Conservation (phyloP, 345 rosid genomes). For the Jatropha curcas region DNA sequence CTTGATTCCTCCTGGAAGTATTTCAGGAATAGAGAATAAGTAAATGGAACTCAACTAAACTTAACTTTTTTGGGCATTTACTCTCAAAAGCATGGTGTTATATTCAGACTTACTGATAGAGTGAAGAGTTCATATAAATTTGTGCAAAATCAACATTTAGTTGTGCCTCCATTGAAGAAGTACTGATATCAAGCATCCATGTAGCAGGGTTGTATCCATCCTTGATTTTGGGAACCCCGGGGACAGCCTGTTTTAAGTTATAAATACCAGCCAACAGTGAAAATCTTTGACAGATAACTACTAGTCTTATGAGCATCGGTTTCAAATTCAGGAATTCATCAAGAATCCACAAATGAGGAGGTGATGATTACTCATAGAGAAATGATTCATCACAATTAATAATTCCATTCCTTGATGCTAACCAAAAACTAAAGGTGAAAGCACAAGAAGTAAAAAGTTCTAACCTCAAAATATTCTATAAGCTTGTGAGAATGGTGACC, state of each 20-base stretch:
- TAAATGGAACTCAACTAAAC: neutral
- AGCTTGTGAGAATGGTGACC: constrained; percentile 80
- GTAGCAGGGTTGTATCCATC: constrained; percentile 88
- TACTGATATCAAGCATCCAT: constrained; percentile 88
- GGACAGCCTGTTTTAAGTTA: constrained; percentile 49
- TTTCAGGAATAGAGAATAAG: neutral
- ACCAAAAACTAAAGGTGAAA: neutral
- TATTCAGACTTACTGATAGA: constrained; percentile 51
- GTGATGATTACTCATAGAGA: neutral
- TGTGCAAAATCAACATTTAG: constrained; percentile 71
- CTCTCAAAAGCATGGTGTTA: neutral
- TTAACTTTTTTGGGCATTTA: neutral
- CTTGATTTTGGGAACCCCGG: constrained; percentile 66
- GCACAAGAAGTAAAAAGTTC: neutral
- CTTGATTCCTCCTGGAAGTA: constrained; percentile 28
- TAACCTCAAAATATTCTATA: constrained; percentile 83
- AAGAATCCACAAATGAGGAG: constrained; percentile 1
- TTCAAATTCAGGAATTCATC: constrained; percentile 6
- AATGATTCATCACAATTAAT: neutral
- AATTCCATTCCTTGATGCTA: neutral
- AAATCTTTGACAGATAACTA: neutral
- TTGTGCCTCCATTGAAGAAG: constrained; percentile 64
- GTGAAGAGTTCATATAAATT: constrained; percentile 59
- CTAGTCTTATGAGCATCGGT: neutral
- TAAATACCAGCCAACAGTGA: neutral